phyloP scores from a whole-genome alignment of 1,284 basidiomycete species.

The Vanrija pseudolonga region DNA sequence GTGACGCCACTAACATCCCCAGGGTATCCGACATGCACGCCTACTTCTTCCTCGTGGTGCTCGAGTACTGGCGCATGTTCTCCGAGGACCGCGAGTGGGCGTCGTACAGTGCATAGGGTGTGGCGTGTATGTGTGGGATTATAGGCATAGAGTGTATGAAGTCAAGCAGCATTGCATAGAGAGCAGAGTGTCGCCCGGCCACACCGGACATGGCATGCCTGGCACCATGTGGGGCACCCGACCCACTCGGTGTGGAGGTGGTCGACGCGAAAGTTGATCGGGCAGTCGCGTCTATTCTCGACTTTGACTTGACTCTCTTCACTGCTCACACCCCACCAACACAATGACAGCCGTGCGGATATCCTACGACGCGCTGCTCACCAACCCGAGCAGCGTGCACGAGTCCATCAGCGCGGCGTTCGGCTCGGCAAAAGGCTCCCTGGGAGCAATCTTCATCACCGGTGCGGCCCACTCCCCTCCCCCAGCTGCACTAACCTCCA shows the following conservation, averaged over 20 bases:
- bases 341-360: conserved; percentile 55
- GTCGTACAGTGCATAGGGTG: conserved; percentile 6
- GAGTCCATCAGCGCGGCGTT: conserved; percentile 65
- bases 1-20: not conserved
- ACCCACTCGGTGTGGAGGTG: too few relatives aligned
- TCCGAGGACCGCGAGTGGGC: conserved; percentile 27
- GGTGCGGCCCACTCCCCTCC: conserved; percentile 24
- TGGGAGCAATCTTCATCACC: conserved; percentile 74
- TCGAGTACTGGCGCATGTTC: conserved; percentile 39
- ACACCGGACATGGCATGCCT: too few relatives aligned
- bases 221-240: too few relatives aligned
- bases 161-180: too few relatives aligned
- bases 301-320: not conserved
- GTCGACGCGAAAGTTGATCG: not conserved
- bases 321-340: too few relatives aligned
- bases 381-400: conserved; percentile 59
- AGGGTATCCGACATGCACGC: conserved; percentile 50
- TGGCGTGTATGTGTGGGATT: too few relatives aligned
- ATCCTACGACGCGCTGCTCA: conserved; percentile 62
- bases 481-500: conserved; percentile 6
- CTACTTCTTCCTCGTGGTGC: conserved; percentile 37
- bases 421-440: conserved; percentile 66
- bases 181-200: too few relatives aligned
- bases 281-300: not conserved
- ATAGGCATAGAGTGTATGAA: too few relatives aligned